phyloP scores from a whole-genome alignment of 192 early-diverging fungal genomes.

The Coemansia sp. region DNA sequence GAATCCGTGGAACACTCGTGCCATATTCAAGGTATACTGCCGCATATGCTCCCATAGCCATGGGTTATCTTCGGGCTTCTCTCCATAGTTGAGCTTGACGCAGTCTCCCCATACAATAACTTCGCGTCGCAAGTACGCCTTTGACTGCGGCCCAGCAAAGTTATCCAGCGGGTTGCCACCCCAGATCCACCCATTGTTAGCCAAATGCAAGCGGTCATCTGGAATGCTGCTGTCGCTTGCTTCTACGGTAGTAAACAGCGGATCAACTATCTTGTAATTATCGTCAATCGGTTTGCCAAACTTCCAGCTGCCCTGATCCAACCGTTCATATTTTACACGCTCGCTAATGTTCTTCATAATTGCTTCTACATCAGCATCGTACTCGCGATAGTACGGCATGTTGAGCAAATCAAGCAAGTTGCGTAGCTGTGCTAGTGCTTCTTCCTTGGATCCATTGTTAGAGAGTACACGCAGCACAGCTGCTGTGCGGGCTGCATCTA shows the following conservation, averaged over 20 bases:
- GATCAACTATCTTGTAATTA: slow-evolving; percentile 80
- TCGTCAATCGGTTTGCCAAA: slow-evolving; percentile 69
- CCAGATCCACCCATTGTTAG: slow-evolving; percentile 98
- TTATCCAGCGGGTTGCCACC: slow-evolving; percentile 85
- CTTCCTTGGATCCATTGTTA: slow-evolving; percentile 16
- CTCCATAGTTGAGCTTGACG: slow-evolving; percentile 95
- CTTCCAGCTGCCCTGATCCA: slow-evolving; percentile 80
- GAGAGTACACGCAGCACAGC: slow-evolving; percentile 34
- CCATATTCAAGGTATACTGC: slow-evolving; percentile 85
- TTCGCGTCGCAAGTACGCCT: slow-evolving; percentile 88
- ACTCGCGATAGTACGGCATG: slow-evolving; percentile 76
- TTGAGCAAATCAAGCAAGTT: slow-evolving; percentile 84
- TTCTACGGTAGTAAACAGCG: slow-evolving; percentile 91
- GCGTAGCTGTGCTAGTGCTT: slow-evolving; percentile 54
- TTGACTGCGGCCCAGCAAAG: slow-evolving; percentile 85
- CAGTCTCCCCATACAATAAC: slow-evolving; percentile 99
- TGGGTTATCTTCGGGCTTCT: slow-evolving; percentile 76
- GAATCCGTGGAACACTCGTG: slow-evolving; percentile 88
- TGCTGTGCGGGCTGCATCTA: slow-evolving; percentile 28
- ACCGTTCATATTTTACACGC: slow-evolving; percentile 77
- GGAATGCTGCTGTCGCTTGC: slow-evolving; percentile 61
- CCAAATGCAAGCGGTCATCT: slow-evolving; percentile 70
- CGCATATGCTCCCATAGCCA: slow-evolving; percentile 96
- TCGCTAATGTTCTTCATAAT: slow-evolving; percentile 73
- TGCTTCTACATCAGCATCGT: slow-evolving; percentile 71